phyloP scores from a whole-genome alignment of 345 rosid species.

The Corymbia maculata region DNA sequence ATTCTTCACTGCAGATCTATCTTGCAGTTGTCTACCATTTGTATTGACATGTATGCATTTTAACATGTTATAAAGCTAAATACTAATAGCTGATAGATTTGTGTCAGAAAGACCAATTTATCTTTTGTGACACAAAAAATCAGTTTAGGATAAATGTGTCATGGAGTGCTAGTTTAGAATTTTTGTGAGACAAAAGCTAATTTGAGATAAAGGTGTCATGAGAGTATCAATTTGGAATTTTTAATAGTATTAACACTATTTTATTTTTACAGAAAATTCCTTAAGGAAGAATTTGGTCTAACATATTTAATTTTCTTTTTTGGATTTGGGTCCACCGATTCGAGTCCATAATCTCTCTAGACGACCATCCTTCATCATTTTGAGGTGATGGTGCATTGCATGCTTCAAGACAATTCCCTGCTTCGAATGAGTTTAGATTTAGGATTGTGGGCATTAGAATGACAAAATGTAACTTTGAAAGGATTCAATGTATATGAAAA shows the following conservation, averaged over 20 bases:
- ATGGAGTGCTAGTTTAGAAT: not conserved
- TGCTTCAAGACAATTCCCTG: not conserved
- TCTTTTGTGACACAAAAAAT: not conserved
- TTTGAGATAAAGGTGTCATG: not conserved
- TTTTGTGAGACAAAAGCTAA: not conserved
- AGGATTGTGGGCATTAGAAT: not conserved
- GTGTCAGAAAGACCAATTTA: rapidly evolving
- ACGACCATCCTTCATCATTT: not conserved
- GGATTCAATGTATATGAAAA: not conserved
- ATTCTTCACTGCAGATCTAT: not conserved
- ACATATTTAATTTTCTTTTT: no score
- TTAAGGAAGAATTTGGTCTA: not conserved
- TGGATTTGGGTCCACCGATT: not conserved
- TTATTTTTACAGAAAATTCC: no score
- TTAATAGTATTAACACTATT: no score
- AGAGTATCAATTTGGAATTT: not conserved
- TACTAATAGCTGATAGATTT: not conserved
- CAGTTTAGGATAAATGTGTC: not conserved
- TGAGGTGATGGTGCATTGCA: not conserved
- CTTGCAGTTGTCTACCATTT: not conserved
- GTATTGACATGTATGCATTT: not conserved
- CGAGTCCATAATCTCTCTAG: not conserved
- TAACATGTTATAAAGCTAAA: not conserved
- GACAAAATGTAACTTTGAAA: not conserved
- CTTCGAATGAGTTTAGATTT: not conserved